Conservation (phyloP, 2,329 filamentous ascomycete species). For the Onygenales sp. region DNA sequence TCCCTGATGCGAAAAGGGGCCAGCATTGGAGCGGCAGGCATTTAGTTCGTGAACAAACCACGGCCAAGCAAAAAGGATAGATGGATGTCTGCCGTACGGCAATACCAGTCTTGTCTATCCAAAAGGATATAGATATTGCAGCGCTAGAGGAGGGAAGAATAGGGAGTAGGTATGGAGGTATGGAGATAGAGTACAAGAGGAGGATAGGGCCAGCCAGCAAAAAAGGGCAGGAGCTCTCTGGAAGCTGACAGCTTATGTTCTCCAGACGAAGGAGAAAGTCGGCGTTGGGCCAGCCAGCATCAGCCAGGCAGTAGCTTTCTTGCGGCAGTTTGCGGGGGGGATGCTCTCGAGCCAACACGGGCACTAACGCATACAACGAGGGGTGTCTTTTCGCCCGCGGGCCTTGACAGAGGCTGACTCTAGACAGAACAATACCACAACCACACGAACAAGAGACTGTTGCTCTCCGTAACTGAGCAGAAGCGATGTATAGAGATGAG, state of each 20-base stretch:
- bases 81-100: neutral
- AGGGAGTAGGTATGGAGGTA: neutral
- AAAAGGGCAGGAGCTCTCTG: neutral
- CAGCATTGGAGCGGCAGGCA: constrained; percentile 19
- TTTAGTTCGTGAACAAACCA: neutral
- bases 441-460: too few relatives aligned
- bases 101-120: too few relatives aligned
- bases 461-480: too few relatives aligned
- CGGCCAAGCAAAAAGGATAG: neutral
- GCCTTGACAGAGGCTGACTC: too few relatives aligned
- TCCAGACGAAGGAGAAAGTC: too few relatives aligned
- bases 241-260: too few relatives aligned
- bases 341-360: too few relatives aligned
- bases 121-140: neutral
- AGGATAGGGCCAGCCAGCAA: neutral
- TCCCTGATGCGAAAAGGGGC: constrained; percentile 33
- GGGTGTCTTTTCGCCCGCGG: too few relatives aligned
- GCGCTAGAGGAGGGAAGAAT: neutral
- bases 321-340: neutral
- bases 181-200: neutral
- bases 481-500: too few relatives aligned
- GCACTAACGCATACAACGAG: too few relatives aligned
- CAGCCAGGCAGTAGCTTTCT: neutral
- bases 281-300: too few relatives aligned
- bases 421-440: too few relatives aligned